phyloP scores from a whole-genome alignment of 2,329 filamentous ascomycete genomes.

The Ilyonectria mors-panacis region DNA sequence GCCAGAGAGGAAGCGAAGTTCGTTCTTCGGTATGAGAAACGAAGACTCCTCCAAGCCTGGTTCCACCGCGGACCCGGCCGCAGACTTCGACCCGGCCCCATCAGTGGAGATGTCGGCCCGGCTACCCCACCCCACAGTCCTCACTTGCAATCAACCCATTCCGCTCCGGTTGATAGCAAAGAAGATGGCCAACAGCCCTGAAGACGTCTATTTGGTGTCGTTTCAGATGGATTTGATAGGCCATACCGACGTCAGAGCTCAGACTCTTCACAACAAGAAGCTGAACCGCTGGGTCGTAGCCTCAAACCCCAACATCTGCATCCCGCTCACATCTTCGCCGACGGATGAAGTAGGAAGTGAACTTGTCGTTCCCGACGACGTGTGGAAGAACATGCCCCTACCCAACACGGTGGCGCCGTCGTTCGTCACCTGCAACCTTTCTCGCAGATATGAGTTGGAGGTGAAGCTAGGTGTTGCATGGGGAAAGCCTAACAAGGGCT shows the following conservation, averaged over 20 bases:
- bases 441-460: conserved; percentile 86
- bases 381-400: conserved; percentile 81
- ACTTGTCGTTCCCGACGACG: conserved; percentile 74
- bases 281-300: conserved; percentile 82
- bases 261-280: conserved; percentile 81
- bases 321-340: conserved; percentile 73
- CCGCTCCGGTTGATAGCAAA: conserved; percentile 86
- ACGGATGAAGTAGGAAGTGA: conserved; percentile 75
- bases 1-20: conserved; percentile 66
- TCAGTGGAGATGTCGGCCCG: conserved; percentile 84
- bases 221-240: conserved; percentile 88
- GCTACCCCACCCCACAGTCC: conserved; percentile 86
- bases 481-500: conserved; percentile 67
- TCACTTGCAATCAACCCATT: conserved; percentile 90
- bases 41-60: conserved; percentile 47
- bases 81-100: conserved; percentile 62
- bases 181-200: conserved; percentile 78
- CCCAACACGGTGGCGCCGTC: conserved; percentile 90
- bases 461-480: conserved; percentile 84
- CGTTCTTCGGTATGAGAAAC: conserved; percentile 68
- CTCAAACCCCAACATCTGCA: conserved; percentile 78
- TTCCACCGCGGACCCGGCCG: conserved; percentile 45
- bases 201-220: conserved; percentile 81
- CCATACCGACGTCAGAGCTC: conserved; percentile 83
- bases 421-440: conserved; percentile 91